These are phyloP conservation scores for Rasamsonia emersonii DNA, from an alignment of 2,329 filamentous ascomycete genomes.

Conservation along the genomic window DNA sequence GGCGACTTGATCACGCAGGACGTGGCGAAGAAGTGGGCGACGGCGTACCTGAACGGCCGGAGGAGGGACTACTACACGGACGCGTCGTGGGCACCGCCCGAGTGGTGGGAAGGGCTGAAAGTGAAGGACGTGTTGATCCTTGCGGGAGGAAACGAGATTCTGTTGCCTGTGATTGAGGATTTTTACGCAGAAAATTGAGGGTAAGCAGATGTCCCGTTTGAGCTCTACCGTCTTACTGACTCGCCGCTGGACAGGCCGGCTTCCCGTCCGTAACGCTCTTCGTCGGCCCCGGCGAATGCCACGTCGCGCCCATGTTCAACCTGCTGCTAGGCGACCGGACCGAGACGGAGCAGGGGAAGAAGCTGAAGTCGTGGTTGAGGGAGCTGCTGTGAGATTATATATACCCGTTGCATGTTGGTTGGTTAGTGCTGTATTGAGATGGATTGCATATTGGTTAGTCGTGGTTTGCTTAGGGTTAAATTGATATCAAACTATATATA, in stretches of 20 bases:
- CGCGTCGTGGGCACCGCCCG: constrained; percentile 37
- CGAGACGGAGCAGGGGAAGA: constrained; percentile 33
- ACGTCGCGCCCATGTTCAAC: constrained; percentile 36
- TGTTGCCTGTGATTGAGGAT: constrained; percentile 48
- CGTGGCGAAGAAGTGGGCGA: constrained; percentile 38
- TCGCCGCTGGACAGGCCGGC: too few species aligned
- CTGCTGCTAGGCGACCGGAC: constrained; percentile 24
- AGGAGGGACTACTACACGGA: constrained; percentile 46
- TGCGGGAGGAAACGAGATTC: constrained; percentile 47
- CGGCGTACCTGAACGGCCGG: constrained; percentile 38
- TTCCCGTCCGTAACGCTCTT: too few species aligned
- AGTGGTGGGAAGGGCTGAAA: constrained; percentile 47
- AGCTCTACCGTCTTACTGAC: too few species aligned
- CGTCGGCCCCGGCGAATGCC: constrained; percentile 30
- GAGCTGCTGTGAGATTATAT: constrained; percentile 6
- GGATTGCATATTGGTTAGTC: too few species aligned
- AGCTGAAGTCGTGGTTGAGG: constrained; percentile 23
- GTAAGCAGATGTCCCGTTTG: constrained; percentile 24
- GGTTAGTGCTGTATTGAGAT: too few species aligned
- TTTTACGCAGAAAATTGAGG: constrained; percentile 41
- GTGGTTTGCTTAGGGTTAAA: too few species aligned
- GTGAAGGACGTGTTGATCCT: constrained; percentile 45
- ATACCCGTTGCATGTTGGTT: too few species aligned
- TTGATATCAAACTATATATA: too few species aligned
- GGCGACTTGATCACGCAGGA: constrained; percentile 42